Percentiles rank a stretch among this genome's conserved stretches.
Evolutionary conservation across 2,329 filamentous ascomycete genomes (phyloP).

Genomic region (Thelonectria rubi): DNA sequence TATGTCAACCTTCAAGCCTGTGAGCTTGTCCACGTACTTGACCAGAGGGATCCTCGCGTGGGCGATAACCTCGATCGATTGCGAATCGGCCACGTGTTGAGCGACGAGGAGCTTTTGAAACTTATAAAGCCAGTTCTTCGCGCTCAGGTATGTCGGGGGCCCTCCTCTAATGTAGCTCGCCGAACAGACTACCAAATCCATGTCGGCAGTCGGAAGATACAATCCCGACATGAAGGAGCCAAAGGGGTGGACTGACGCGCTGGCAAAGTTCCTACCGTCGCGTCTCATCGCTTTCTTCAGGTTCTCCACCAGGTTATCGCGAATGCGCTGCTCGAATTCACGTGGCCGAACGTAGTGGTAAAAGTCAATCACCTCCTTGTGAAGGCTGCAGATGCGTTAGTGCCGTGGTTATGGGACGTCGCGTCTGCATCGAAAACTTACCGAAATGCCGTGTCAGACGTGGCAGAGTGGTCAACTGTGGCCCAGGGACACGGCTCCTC

Average conservation of each 20-base stretch:
- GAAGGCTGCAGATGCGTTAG: conserved; percentile 64
- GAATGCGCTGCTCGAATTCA: conserved; percentile 79
- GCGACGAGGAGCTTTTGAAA: conserved; percentile 69
- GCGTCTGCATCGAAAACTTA: conserved; percentile 47
- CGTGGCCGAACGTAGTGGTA: conserved; percentile 84
- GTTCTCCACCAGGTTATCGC: conserved; percentile 75
- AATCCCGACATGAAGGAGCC: conserved; percentile 93
- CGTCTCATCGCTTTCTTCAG: conserved; percentile 68
- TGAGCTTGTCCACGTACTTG: conserved; percentile 84
- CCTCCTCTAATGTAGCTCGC: conserved; percentile 64
- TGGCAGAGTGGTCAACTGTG: conserved; percentile 61
- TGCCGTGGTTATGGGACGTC: not conserved
- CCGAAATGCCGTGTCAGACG: conserved; percentile 65
- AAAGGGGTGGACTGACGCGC: conserved; percentile 76
- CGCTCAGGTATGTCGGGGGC: conserved; percentile 56
- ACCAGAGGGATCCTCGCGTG: conserved; percentile 88
- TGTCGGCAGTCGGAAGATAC: conserved; percentile 79
- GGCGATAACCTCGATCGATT: conserved; percentile 73
- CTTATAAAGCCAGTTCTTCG: conserved; percentile 66
- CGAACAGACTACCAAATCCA: conserved; percentile 87
- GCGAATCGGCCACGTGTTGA: conserved; percentile 64
- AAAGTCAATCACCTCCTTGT: conserved; percentile 91
- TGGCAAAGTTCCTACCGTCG: conserved; percentile 59
- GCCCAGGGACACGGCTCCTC: conserved; percentile 71
- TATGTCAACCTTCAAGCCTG: conserved; percentile 86